phyloP scores from a whole-genome alignment of 176 grass and related monocot genomes.

The Ensete ventricosum region DNA sequence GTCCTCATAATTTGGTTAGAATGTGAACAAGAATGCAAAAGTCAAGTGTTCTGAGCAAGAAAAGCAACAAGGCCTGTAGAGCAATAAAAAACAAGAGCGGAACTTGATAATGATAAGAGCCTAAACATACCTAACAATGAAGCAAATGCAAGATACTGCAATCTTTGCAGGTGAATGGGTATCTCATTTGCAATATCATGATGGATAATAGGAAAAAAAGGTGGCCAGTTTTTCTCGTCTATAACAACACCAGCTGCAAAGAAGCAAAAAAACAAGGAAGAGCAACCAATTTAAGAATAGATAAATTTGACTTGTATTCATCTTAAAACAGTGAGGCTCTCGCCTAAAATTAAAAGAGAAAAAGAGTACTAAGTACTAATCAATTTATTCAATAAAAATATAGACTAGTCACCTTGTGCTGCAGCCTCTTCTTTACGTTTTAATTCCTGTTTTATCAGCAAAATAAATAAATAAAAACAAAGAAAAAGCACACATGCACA shows the following conservation, averaged over 20 bases:
- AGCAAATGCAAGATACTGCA: conserved; percentile 45
- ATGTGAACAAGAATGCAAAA: neutral
- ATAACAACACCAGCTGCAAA: conserved; percentile 43
- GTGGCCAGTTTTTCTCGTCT: conserved; percentile 67
- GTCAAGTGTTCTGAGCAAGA: neutral
- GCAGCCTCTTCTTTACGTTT: conserved; percentile 52
- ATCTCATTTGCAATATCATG: conserved; percentile 75
- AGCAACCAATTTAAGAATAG: neutral
- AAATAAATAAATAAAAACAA: neutral
- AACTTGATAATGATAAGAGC: neutral
- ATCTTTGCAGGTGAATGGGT: conserved; percentile 53
- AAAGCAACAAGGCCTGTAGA: neutral
- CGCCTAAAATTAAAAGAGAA: neutral
- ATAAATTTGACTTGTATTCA: neutral
- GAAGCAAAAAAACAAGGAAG: neutral
- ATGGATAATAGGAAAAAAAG: conserved; percentile 68
- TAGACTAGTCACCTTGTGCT: conserved; percentile 14
- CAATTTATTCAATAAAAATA: neutral
- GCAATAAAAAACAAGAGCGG: neutral
- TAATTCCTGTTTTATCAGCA: conserved; percentile 29
- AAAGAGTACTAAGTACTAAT: neutral
- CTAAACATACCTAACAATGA: conserved; percentile 47
- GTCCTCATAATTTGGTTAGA: neutral
- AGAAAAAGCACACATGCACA: neutral
- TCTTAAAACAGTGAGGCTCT: no score